A percentile compares a stretch with the other conserved stretches of the same genome.
These are phyloP conservation scores for Trichoderma polysporum DNA, from an alignment of 2,329 filamentous ascomycete genomes.

Conservation along the genomic window DNA sequence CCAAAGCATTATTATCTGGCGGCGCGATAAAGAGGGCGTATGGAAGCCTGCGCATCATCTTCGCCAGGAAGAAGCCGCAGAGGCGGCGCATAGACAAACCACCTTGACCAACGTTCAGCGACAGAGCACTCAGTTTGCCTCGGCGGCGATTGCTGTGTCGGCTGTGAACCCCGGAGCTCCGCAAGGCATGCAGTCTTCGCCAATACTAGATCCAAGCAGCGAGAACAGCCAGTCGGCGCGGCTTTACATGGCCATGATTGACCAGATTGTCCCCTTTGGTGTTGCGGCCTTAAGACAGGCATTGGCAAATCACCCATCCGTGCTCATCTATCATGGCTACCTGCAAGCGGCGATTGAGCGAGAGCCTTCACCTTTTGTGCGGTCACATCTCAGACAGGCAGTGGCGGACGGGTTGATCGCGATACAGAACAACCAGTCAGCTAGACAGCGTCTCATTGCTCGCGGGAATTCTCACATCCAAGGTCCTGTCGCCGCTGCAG, in stretches of 20 bases:
- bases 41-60: conserved; percentile 79
- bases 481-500: background rate
- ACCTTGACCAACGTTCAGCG: conserved; percentile 15
- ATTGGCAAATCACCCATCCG: conserved; percentile 47
- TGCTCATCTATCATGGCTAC: conserved; percentile 49
- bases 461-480: background rate
- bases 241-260: conserved; percentile 54
- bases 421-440: conserved; percentile 46
- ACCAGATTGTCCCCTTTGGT: conserved; percentile 53
- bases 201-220: conserved; percentile 16
- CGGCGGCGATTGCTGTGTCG: conserved; percentile 14
- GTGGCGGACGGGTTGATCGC: conserved; percentile 48
- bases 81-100: conserved; percentile 43
- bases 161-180: background rate
- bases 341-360: conserved; percentile 53
- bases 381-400: conserved; percentile 50
- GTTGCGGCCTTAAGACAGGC: conserved; percentile 46
- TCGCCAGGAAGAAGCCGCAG: conserved; percentile 69
- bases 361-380: conserved; percentile 47
- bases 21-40: conserved; percentile 76
- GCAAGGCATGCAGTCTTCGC: conserved; percentile 12
- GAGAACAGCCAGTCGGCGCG: conserved; percentile 35
- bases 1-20: conserved; percentile 94
- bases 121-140: conserved; percentile 10
- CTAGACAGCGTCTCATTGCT: conserved; percentile 26